phyloP scores from a whole-genome alignment of 2,329 filamentous ascomycete species.

The Colletotrichum endophyticum region DNA sequence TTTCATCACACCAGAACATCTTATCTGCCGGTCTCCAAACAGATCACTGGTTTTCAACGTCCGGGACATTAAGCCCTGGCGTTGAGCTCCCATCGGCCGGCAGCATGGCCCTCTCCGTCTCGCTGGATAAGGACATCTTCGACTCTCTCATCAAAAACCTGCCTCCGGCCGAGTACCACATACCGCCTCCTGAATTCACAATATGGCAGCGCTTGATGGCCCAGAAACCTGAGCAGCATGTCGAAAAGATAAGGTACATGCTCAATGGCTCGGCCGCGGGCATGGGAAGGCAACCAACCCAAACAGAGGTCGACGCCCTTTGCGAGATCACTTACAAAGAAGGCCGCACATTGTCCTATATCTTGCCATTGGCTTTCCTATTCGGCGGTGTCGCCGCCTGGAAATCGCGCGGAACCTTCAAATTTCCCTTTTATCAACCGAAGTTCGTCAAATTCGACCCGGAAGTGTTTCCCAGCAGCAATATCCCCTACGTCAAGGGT shows the following conservation, averaged over 20 bases:
- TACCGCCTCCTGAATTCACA: background rate
- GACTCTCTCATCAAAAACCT: background rate
- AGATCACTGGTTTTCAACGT: background rate
- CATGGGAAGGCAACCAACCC: conserved; percentile 31
- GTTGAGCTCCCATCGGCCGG: background rate
- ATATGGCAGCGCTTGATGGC: background rate
- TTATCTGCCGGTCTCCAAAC: background rate
- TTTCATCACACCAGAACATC: background rate
- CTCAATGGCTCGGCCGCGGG: background rate
- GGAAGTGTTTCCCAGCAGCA: conserved; percentile 29
- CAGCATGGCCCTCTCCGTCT: background rate
- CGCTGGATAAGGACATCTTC: background rate
- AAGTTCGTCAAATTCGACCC: conserved; percentile 34
- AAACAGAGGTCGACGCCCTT: conserved; percentile 40
- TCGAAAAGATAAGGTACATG: background rate
- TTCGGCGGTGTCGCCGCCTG: conserved; percentile 30
- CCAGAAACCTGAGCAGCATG: background rate
- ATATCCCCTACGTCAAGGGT: conserved; percentile 28
- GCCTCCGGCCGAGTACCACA: background rate
- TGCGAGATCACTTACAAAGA: conserved; percentile 29
- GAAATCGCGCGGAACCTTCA: conserved; percentile 34
- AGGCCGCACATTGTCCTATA: conserved; percentile 33
- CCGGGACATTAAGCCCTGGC: background rate
- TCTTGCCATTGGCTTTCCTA: conserved; percentile 27
- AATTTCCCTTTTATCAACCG: conserved; percentile 45